Base-by-base conservation (phyloP, 208 protist genomes). In the Wallacemonas sp. region DNA sequence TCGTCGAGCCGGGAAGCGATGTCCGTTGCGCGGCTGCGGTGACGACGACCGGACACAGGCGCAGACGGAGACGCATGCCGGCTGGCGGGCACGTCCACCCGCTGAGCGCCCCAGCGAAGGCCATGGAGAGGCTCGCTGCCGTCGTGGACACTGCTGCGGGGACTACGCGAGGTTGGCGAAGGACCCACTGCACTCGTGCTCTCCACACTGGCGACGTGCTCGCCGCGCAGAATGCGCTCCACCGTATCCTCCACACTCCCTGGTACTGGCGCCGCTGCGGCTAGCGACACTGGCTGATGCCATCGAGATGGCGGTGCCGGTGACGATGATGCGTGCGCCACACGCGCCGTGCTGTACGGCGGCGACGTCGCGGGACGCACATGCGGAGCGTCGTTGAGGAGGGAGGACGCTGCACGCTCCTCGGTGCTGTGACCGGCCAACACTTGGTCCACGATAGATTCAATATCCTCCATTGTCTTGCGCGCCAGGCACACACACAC, bases 171-270 rank as follows among this genome's bases (percentile, higher is more conserved):
- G 19, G 9, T 15, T 26, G 45, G 19, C 26, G 45, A 3, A 26
- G 26, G 4, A 26, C 6, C 45, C 24, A 33, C 21, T 27, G 45
- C 45, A 53, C 6, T 24, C 4, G 3, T 8, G 10, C 8, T 4
- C 21, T 6, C 45, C 22, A 27, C 19, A 4, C 38, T 32, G 17
- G n/a, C n/a, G 12, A 57, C 26, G 30, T 3, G 17, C 30, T 57
- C 50, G 19, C 50, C 50, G 24, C 60, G 42, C 26, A 78, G 66
- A 30, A 78, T 78, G 61, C 65, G 41, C 41, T 71, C 71, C 21
- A 78, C 71, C 37, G 68, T 36, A 0, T 63, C 71, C 30, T 78
- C 66, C 0, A 78, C 44, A 38, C 50, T 57, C 3, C 50, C 50
- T 10, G 50, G n/a, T 21, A n/a, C 12, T 8, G 50, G 30, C 21